Base-by-base conservation (phyloP, 106 monocot species). In the Chionographis japonica region DNA sequence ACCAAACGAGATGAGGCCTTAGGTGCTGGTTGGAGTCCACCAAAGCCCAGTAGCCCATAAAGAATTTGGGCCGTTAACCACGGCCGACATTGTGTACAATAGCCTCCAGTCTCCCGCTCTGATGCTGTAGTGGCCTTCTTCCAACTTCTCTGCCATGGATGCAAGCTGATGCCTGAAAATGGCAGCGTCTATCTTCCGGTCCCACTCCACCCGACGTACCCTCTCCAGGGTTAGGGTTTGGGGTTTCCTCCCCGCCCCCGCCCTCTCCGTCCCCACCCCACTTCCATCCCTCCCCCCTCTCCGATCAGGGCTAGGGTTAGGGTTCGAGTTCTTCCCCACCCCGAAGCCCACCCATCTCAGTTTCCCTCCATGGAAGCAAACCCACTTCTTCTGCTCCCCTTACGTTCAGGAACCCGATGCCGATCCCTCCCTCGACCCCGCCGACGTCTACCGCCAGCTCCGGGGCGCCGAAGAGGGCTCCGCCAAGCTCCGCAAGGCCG, bases 401-500 rank as follows among this genome's bases (percentile, higher is more conserved):
- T 40, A 55, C 78, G 20, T 37, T 50, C 3, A 49, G 62, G 37
- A 37, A 58, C 13, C 60, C 67, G 60, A 50, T 66, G 8, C 43
- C 61, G 42, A 16, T 53, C 55, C 55, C 4, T 49, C 70, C 16
- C 50, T 17, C 66, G 54, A 57, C 37, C 71, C 81, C 8, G 49
- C 39, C 18, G 74, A 71, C 52, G 60, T 87, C 18, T 84, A 82
- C 72, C 39, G 57, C 15, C 57, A 78, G 36, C 50, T 82, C 16
- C 66, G 69, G 11, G 39, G 40, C 58, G 17, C 27, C 20, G 55
- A 66, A 41, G 70, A 74, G 19, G 17, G 55, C 57, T 60, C 65
- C 50, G 7, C 55, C 17, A 62, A 62, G 71, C 69, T 72, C n/a
- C 35, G 18, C n/a, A 71, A 75, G n/a, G 2, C n/a, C 35, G 63